A percentile compares a stretch with the other conserved stretches of the same genome.
Evolutionary conservation across 225 moss, liverwort and hornwort species (phyloP).

Genomic region (Marchantia paleacea): DNA sequence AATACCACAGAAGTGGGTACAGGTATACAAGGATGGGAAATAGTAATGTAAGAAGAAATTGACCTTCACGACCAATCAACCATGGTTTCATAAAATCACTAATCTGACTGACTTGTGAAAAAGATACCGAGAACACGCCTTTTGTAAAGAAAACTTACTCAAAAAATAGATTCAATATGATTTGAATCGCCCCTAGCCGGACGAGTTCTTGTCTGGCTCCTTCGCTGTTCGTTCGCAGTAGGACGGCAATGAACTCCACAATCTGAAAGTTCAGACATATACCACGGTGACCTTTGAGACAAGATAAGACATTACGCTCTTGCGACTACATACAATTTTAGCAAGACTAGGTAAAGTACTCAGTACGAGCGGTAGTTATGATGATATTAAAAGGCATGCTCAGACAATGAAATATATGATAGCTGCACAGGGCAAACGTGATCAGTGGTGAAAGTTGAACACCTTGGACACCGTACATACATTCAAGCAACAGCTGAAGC

Average conservation of each 20-base stretch:
- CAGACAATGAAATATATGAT: too few relatives aligned
- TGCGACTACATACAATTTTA: too few relatives aligned
- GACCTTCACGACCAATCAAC: not conserved
- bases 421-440: too few relatives aligned
- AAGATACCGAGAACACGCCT: not conserved
- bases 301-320: not conserved
- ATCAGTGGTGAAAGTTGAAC: not conserved
- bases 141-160: constrained; percentile 45
- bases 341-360: not conserved
- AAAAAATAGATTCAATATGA: constrained; percentile 84
- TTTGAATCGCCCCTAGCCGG: constrained; percentile 77
- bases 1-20: too few relatives aligned
- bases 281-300: constrained; percentile 1
- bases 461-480: not conserved
- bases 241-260: constrained; percentile 98
- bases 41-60: too few relatives aligned
- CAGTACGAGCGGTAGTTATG: too few relatives aligned
- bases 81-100: not conserved
- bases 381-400: too few relatives aligned
- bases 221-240: constrained; percentile 93
- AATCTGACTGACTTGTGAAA: not conserved
- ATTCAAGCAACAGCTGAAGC: too few relatives aligned
- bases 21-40: too few relatives aligned
- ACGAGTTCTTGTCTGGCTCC: constrained; percentile 87
- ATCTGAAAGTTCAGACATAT: constrained; percentile 48